These are phyloP conservation scores for Eimeria necatrix DNA, from an alignment of 169 alveolate genomes.

Conservation along the genomic window DNA sequence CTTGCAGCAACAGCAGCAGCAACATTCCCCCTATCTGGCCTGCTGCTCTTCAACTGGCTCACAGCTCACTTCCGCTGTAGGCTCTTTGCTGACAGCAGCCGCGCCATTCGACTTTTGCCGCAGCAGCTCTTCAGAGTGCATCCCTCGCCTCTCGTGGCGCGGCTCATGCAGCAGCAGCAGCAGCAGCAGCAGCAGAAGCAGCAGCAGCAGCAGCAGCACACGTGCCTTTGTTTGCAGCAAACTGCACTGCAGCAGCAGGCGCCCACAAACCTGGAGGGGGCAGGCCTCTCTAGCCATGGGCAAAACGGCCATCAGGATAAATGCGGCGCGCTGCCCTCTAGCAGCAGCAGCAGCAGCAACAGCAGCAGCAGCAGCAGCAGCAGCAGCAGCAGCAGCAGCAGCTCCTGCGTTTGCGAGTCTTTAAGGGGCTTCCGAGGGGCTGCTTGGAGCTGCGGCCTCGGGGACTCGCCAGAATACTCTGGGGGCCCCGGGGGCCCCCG, in stretches of 20 bases:
- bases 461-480: not conserved
- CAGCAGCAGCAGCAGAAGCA: conserved; percentile 12
- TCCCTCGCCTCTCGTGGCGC: conserved; percentile 39
- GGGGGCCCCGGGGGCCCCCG: not conserved
- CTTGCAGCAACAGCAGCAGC: not conserved
- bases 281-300: not conserved
- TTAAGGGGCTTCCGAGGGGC: not conserved
- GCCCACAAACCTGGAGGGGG: not conserved
- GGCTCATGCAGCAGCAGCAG: not conserved
- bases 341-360: conserved; percentile 6
- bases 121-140: conserved; percentile 28
- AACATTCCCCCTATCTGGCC: not conserved
- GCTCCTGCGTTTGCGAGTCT: not conserved
- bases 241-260: not conserved
- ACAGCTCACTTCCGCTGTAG: conserved; percentile 3
- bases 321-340: not conserved
- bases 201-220: conserved; percentile 40
- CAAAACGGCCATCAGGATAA: not conserved
- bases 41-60: not conserved
- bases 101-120: not conserved
- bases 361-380: conserved; percentile 8
- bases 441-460: conserved; percentile 2
- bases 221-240: not conserved
- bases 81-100: not conserved
- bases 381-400: not conserved